A percentile compares a stretch with the other conserved stretches of the same genome.
Evolutionary conservation across 176 grass and related monocot species (phyloP).

Genomic region (Chloris gayana): DNA sequence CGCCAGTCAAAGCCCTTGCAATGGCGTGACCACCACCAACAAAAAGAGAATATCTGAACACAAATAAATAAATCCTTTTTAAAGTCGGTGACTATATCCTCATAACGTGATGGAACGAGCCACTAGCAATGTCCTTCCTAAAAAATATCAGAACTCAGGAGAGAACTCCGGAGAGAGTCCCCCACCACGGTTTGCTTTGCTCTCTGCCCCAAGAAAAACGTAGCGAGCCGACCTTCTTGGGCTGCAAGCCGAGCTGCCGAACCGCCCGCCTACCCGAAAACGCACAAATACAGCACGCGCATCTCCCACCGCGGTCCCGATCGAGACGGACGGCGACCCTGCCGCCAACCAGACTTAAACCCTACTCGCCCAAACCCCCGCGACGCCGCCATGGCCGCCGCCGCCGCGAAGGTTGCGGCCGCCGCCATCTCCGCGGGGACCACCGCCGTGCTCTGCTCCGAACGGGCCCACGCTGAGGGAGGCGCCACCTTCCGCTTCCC

Average conservation of each 20-base stretch:
- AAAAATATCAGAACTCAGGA: constrained; percentile 8
- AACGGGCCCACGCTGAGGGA: constrained; percentile 51
- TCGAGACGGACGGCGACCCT: constrained; percentile 22
- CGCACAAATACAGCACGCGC: constrained; percentile 26
- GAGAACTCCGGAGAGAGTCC: not conserved
- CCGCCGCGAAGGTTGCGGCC: constrained; percentile 53
- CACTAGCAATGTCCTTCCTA: not conserved
- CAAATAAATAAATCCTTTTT: not conserved
- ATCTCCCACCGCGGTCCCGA: not conserved
- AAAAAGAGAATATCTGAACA: not conserved
- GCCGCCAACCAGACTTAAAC: constrained; percentile 47
- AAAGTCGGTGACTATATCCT: not conserved
- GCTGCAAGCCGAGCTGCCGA: constrained; percentile 33
- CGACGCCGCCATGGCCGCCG: constrained; percentile 16
- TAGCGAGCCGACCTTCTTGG: constrained; percentile 37
- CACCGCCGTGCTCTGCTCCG: constrained; percentile 32
- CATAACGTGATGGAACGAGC: not conserved
- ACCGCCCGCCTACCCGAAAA: not conserved
- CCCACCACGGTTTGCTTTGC: not conserved
- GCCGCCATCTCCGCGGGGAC: constrained; percentile 45
- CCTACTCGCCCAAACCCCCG: constrained; percentile 46
- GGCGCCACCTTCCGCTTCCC: constrained; percentile 50
- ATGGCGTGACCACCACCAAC: not conserved
- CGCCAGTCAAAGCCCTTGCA: not conserved
- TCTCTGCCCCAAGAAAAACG: not conserved